phyloP scores from a whole-genome alignment of 2,329 filamentous ascomycete genomes.

The Apiospora kogelbergensis region DNA sequence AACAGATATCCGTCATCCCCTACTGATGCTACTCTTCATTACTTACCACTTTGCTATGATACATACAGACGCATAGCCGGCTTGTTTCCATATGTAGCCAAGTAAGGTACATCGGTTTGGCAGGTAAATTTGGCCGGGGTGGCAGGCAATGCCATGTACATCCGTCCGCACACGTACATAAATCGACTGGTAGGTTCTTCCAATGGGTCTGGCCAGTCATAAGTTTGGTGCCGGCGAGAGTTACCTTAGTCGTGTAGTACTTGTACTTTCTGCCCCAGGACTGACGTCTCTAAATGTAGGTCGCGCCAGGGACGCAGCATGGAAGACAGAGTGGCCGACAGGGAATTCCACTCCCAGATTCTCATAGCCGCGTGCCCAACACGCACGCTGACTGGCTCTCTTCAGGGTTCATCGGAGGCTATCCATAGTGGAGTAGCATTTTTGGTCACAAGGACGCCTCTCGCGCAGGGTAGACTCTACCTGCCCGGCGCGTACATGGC shows the following conservation, averaged over 20 bases:
- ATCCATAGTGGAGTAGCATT: conserved; percentile 9
- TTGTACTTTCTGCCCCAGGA: background rate
- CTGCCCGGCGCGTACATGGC: background rate
- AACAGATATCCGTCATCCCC: background rate
- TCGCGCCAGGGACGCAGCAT: conserved; percentile 3
- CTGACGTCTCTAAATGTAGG: background rate
- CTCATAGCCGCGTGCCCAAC: conserved; percentile 1
- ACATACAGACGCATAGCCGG: background rate
- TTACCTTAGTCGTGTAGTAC: conserved; percentile 2
- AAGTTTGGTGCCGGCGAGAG: background rate
- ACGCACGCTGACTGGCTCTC: conserved; percentile 3
- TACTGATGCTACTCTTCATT: background rate
- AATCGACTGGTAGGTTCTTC: background rate
- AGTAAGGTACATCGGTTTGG: background rate
- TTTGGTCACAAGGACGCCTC: conserved; percentile 6
- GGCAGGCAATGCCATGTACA: background rate
- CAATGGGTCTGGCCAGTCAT: too few species aligned
- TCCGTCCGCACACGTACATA: background rate
- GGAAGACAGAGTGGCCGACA: conserved; percentile 5
- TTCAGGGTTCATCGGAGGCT: conserved; percentile 8
- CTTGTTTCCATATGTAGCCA: background rate
- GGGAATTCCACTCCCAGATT: conserved; percentile 4
- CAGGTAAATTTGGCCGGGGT: background rate
- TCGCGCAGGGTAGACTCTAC: background rate
- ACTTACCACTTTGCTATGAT: background rate